These are phyloP conservation scores for Pleurozium schreberi DNA, from an alignment of 225 moss, liverwort and hornwort genomes.

Conservation along the genomic window DNA sequence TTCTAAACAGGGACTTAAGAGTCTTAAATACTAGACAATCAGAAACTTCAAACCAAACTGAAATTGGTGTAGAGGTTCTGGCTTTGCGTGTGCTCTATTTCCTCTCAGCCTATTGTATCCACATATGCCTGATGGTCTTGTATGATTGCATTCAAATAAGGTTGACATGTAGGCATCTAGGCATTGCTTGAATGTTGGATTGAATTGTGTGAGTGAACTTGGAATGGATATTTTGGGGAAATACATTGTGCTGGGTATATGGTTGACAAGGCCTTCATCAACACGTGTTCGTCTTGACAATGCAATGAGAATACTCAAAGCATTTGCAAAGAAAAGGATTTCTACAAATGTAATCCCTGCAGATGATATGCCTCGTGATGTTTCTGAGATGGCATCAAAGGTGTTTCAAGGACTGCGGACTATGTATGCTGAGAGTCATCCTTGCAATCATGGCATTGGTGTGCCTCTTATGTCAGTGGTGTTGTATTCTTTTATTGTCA, in stretches of 20 bases:
- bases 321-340: slow-evolving; percentile 39
- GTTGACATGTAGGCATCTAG: not conserved
- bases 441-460: slow-evolving; percentile 6
- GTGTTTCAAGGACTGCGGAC: slow-evolving; percentile 94
- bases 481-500: not conserved
- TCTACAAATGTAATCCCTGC: slow-evolving; percentile 21
- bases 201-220: not conserved
- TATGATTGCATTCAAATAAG: not conserved
- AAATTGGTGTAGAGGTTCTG: not conserved
- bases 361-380: slow-evolving; percentile 53
- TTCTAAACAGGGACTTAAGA: slow-evolving; percentile 53
- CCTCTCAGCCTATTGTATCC: not conserved
- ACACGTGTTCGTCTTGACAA: slow-evolving; percentile 74
- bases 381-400: slow-evolving; percentile 64
- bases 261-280: slow-evolving; percentile 78
- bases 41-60: not conserved
- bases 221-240: not conserved
- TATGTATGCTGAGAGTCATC: slow-evolving; percentile 82
- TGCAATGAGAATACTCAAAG: slow-evolving; percentile 63
- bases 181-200: not conserved
- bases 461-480: not conserved
- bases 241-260: not conserved
- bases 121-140: not conserved
- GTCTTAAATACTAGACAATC: slow-evolving; percentile 24
- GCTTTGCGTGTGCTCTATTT: not conserved